Evolutionary conservation across 2,329 filamentous ascomycete species (phyloP).

Genomic region (Pseudogymnoascus sp.): DNA sequence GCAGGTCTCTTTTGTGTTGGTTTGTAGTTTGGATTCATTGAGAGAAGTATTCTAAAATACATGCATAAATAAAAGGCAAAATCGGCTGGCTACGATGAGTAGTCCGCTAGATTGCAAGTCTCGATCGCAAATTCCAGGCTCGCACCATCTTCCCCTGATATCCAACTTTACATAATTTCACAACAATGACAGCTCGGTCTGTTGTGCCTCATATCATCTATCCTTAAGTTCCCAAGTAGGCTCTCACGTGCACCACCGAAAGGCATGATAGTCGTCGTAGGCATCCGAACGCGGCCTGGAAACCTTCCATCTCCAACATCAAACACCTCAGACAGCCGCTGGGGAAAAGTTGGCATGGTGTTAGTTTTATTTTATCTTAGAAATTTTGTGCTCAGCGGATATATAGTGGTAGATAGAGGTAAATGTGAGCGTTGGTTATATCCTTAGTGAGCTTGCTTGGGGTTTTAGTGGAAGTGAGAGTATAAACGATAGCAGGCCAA

Average conservation of each 20-base stretch:
- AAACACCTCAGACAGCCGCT: neutral
- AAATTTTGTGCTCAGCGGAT: neutral
- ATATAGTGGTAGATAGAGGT: neutral
- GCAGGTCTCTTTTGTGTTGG: neutral
- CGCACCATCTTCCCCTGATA: neutral
- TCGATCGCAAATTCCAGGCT: neutral
- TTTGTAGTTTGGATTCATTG: neutral
- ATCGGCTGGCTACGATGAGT: neutral
- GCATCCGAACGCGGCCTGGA: neutral
- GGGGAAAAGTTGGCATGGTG: neutral
- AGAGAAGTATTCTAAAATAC: too few species aligned
- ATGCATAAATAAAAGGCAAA: neutral
- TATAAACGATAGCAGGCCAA: neutral
- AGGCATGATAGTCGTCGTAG: neutral
- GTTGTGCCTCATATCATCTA: neutral
- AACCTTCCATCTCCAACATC: neutral
- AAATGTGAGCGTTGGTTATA: neutral
- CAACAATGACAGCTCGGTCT: neutral
- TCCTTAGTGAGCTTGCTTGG: neutral
- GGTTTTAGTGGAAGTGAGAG: neutral
- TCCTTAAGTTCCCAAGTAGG: neutral
- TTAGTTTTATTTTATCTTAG: neutral
- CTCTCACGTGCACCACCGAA: neutral
- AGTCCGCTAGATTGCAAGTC: neutral
- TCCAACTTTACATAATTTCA: neutral